A percentile compares a stretch with the other conserved stretches of the same genome.
Evolutionary conservation across 2,329 filamentous ascomycete genomes (phyloP).

Genomic region (Cryphonectria naterciae): DNA sequence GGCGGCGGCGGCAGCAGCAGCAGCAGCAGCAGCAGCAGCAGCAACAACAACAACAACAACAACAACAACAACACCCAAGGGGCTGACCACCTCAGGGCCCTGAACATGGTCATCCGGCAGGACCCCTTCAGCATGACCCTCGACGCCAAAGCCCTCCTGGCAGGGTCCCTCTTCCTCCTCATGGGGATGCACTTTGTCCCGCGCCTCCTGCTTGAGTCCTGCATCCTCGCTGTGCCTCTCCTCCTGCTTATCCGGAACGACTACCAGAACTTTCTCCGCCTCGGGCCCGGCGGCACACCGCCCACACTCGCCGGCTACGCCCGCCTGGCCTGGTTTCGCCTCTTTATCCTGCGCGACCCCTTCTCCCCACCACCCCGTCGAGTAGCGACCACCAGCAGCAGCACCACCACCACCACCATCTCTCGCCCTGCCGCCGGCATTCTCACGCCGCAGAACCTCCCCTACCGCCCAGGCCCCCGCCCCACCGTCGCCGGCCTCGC

Average conservation of each 20-base stretch:
- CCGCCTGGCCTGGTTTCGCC: constrained; percentile 70
- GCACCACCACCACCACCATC: constrained; percentile 25
- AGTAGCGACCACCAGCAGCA: not conserved
- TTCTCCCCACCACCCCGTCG: constrained; percentile 55
- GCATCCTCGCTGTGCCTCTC: constrained; percentile 55
- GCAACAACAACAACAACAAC: constrained; percentile 19
- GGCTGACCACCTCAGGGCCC: constrained; percentile 33
- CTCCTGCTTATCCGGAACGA: constrained; percentile 65
- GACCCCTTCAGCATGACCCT: constrained; percentile 58
- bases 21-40: constrained; percentile 19
- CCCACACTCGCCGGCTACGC: constrained; percentile 74
- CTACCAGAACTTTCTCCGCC: constrained; percentile 74
- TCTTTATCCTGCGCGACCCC: constrained; percentile 74
- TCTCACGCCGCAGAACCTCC: constrained; percentile 56
- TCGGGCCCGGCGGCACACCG: constrained; percentile 82
- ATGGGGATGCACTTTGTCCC: constrained; percentile 57
- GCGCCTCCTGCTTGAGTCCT: constrained; percentile 50
- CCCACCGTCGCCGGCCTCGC: constrained; percentile 76
- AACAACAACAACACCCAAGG: constrained; percentile 7
- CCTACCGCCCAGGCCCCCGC: constrained; percentile 64
- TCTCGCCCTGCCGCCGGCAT: constrained; percentile 62
- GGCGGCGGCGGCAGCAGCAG: not conserved
- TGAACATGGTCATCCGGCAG: constrained; percentile 52
- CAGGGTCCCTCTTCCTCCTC: constrained; percentile 50
- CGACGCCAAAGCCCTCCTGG: constrained; percentile 53